Conservation (phyloP, 257 asterid genomes). For the Linderniella brevidens region DNA sequence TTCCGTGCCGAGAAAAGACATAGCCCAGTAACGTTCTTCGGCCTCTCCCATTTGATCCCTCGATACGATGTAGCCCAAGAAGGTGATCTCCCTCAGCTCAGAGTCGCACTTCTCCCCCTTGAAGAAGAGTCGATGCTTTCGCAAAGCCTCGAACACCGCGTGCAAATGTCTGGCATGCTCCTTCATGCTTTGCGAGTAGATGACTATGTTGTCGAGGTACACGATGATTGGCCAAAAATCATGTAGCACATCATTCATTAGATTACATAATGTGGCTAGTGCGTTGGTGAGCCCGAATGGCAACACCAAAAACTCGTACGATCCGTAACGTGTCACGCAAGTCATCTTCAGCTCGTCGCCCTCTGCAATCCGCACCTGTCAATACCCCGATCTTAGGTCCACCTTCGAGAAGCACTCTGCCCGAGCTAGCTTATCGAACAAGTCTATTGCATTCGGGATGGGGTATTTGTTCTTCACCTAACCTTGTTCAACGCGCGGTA, state of each 20-base stretch:
- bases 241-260: background rate
- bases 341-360: background rate
- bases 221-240: background rate
- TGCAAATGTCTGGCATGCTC: background rate
- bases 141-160: background rate
- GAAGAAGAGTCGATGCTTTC: background rate
- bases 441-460: no score
- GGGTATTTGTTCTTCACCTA: no score
- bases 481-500: no score
- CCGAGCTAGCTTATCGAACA: no score
- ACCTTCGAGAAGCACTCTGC: no score
- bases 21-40: background rate
- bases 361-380: no score
- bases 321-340: background rate
- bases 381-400: no score
- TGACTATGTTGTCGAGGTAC: background rate
- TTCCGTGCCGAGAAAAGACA: background rate
- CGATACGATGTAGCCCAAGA: background rate
- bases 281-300: background rate
- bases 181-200: background rate
- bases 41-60: background rate
- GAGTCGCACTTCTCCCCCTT: background rate
- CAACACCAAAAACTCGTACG: background rate
- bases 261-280: background rate
- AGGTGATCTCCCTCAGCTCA: background rate